phyloP scores from a whole-genome alignment of 2,329 filamentous ascomycete genomes.

The Mycosphaerella sp. region DNA sequence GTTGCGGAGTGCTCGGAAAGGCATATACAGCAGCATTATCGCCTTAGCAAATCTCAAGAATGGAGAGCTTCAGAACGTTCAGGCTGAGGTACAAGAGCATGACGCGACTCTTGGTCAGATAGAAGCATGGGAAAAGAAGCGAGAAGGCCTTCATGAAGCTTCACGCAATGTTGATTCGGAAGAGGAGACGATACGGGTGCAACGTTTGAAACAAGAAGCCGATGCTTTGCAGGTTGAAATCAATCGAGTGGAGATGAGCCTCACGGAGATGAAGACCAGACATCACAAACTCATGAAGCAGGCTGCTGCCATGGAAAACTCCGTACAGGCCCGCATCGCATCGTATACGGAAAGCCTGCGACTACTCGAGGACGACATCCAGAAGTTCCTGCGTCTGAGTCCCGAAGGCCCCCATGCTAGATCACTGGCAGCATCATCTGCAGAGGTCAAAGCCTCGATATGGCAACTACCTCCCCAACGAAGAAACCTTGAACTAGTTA shows the following conservation, averaged over 20 bases:
- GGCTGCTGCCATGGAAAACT: constrained; percentile 58
- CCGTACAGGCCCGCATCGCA: constrained; percentile 63
- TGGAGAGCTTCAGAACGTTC: constrained; percentile 60
- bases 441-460: constrained; percentile 23
- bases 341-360: constrained; percentile 63
- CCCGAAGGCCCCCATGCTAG: constrained; percentile 12
- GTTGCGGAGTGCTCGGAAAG: constrained; percentile 57
- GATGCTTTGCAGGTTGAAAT: constrained; percentile 57
- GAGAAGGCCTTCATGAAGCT: constrained; percentile 50
- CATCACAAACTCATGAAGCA: constrained; percentile 55
- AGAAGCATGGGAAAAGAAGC: constrained; percentile 53
- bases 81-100: constrained; percentile 51
- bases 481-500: constrained; percentile 64
- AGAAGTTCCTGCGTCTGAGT: constrained; percentile 46
- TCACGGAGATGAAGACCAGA: constrained; percentile 55
- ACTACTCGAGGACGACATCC: constrained; percentile 59
- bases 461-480: constrained; percentile 56
- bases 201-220: constrained; percentile 47
- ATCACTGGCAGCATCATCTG: constrained; percentile 6
- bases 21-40: constrained; percentile 57
- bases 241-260: constrained; percentile 56
- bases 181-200: constrained; percentile 54
- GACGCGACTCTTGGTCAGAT: constrained; percentile 55
- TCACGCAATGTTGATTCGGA: constrained; percentile 50
- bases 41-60: constrained; percentile 60